Conservation (phyloP, 2,329 filamentous ascomycete genomes). For the Phialophora verrucosa region DNA sequence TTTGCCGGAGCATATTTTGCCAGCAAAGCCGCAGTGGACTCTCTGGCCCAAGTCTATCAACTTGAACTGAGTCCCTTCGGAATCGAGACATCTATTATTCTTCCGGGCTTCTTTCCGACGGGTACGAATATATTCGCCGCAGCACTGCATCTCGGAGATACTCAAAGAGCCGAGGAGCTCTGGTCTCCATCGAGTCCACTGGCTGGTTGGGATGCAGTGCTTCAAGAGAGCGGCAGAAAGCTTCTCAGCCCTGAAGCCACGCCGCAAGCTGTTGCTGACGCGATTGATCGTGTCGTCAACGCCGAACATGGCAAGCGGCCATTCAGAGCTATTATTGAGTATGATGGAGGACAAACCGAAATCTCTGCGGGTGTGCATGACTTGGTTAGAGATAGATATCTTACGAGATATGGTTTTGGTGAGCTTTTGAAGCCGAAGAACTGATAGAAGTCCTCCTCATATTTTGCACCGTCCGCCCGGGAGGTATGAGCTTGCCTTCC, state of each 20-base stretch:
- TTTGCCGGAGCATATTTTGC: conserved; percentile 34
- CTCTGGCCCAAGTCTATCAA: conserved; percentile 24
- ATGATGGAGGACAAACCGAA: conserved; percentile 12
- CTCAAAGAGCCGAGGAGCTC: conserved; percentile 16
- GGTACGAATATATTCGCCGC: conserved; percentile 32
- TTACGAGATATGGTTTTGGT: conserved; percentile 9
- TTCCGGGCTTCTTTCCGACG: conserved; percentile 29
- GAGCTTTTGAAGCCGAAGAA: conserved; percentile 18
- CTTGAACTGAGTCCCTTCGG: conserved; percentile 27
- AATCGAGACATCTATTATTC: conserved; percentile 30
- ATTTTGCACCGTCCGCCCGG: no score
- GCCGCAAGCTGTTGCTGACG: conserved; percentile 22
- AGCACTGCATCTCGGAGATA: conserved; percentile 19
- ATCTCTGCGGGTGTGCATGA: conserved; percentile 20
- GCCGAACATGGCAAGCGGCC: conserved; percentile 19
- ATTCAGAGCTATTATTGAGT: conserved; percentile 23
- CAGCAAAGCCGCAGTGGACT: conserved; percentile 31
- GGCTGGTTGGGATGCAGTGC: conserved; percentile 2
- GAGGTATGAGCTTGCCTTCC: no score
- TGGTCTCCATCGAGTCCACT: conserved; percentile 13
- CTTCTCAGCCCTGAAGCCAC: conserved; percentile 13
- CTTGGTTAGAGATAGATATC: conserved; percentile 18
- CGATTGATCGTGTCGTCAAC: conserved; percentile 18
- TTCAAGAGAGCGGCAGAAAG: not conserved
- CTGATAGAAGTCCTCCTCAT: no score